A percentile compares a stretch with the other conserved stretches of the same genome.
These are phyloP conservation scores for Solanum pinnatisectum DNA, from an alignment of 257 asterid species.

Conservation along the genomic window DNA sequence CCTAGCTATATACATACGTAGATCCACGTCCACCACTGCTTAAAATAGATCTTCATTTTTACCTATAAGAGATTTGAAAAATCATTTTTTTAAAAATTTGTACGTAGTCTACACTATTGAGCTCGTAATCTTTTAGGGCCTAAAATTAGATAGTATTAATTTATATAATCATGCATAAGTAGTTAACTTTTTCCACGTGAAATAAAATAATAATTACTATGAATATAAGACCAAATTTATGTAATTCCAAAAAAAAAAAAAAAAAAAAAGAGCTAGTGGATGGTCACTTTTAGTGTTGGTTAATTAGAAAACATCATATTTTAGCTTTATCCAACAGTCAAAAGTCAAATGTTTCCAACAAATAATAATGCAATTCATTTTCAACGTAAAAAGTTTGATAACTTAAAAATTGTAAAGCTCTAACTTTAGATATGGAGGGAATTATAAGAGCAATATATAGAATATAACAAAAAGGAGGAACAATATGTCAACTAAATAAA, in stretches of 20 bases:
- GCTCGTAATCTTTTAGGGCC: not conserved
- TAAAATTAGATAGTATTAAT: not conserved
- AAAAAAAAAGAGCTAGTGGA: not conserved
- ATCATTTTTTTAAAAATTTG: not conserved
- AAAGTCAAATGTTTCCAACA: not conserved
- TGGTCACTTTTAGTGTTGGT: constrained; percentile 4
- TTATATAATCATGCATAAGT: not conserved
- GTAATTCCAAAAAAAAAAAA: not conserved
- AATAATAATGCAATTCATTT: not conserved
- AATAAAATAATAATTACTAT: not conserved
- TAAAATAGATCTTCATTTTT: no score
- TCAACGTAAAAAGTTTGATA: not conserved
- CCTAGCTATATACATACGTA: no score
- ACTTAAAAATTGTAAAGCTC: not conserved
- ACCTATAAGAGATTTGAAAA: no score
- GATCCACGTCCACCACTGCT: no score
- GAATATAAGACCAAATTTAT: not conserved
- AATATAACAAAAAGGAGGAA: not conserved
- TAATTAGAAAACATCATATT: not conserved
- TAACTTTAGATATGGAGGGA: not conserved
- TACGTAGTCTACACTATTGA: not conserved
- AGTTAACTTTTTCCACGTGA: constrained; percentile 1
- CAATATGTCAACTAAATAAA: not conserved
- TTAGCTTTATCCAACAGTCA: constrained; percentile 17
- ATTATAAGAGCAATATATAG: not conserved